Percentiles rank a stretch among this genome's conserved stretches.
Evolutionary conservation across 1,139 yeast genomes (phyloP).

Genomic region (Zygotorulaspora mrakii): DNA sequence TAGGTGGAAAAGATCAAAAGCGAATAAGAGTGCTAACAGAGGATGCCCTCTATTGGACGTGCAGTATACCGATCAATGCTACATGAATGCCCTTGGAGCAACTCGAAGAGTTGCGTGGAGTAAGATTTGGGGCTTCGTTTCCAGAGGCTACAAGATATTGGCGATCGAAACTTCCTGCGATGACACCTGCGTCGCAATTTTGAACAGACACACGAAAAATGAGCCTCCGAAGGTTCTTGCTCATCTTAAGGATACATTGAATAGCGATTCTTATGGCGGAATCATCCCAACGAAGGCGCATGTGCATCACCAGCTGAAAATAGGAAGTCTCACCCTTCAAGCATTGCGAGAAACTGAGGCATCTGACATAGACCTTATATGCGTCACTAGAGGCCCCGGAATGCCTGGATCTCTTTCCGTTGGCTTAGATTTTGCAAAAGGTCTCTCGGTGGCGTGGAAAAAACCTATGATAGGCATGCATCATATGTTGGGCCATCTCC

Average conservation of each 20-base stretch:
- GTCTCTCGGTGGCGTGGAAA: constrained; percentile 72
- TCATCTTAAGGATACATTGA: constrained; percentile 62
- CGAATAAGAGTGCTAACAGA: too few species aligned
- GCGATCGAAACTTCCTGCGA: constrained; percentile 95
- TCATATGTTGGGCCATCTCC: constrained; percentile 91
- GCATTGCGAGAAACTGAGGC: constrained; percentile 37
- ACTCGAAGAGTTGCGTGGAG: neutral
- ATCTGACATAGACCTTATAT: constrained; percentile 65
- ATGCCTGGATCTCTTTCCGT: constrained; percentile 87
- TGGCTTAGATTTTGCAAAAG: constrained; percentile 82
- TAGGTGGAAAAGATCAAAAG: constrained; percentile 4
- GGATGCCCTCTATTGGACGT: too few species aligned
- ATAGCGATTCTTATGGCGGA: constrained; percentile 71
- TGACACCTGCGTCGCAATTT: constrained; percentile 82
- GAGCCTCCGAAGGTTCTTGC: constrained; percentile 51
- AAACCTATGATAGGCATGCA: constrained; percentile 85
- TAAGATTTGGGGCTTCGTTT: neutral
- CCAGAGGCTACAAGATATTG: constrained; percentile 53
- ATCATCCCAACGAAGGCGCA: constrained; percentile 86
- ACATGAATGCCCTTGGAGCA: constrained; percentile 3
- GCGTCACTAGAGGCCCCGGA: constrained; percentile 96
- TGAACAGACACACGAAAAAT: constrained; percentile 45
- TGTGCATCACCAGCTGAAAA: constrained; percentile 61
- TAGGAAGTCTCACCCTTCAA: constrained; percentile 46
- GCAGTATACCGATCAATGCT: too few species aligned